Conservation (phyloP, 108 stramenopile species). For the Pseudonitzschia multiseries region DNA sequence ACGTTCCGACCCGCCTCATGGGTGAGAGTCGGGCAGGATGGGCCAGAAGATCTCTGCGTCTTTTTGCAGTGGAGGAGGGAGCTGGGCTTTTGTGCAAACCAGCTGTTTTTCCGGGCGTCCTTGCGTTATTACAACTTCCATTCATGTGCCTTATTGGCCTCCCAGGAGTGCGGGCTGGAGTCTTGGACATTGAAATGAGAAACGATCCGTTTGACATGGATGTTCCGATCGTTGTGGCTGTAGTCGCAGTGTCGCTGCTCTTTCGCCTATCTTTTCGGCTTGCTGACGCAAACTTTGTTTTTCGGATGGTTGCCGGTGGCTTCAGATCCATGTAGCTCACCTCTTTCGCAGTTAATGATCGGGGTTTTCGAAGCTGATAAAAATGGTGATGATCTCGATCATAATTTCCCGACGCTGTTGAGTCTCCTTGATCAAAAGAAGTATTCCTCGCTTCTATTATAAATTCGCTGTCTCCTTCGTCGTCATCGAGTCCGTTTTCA, state of each 20-base stretch:
- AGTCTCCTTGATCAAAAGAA: slow-evolving; percentile 1
- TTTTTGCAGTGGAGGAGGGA: slow-evolving; percentile 24
- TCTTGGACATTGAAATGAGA: slow-evolving; percentile 16
- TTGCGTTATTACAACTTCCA: slow-evolving; percentile 6
- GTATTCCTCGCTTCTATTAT: slow-evolving; percentile 2
- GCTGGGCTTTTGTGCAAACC: slow-evolving; percentile 1
- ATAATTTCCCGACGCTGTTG: slow-evolving; percentile 12
- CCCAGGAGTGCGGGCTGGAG: slow-evolving; percentile 17
- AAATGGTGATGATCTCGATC: not conserved
- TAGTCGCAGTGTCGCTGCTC: slow-evolving; percentile 1
- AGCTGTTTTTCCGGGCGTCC: slow-evolving; percentile 5
- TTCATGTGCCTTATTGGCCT: not conserved
- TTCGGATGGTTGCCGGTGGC: slow-evolving; percentile 8
- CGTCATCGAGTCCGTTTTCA: slow-evolving; percentile 6
- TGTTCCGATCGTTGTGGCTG: not conserved
- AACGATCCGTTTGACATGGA: not conserved
- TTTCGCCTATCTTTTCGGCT: not conserved
- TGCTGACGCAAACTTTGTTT: not conserved
- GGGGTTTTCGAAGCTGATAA: not conserved
- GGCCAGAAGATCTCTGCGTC: slow-evolving; percentile 20
- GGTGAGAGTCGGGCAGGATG: slow-evolving; percentile 21
- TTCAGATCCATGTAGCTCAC: slow-evolving; percentile 12
- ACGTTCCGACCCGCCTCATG: slow-evolving; percentile 9
- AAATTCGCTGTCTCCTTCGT: slow-evolving; percentile 8
- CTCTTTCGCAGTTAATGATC: not conserved